Evolutionary conservation across 192 early-diverging fungal genomes (phyloP), one percentile per base, ranked within the genome.

Genomic region (Dissophora globulifera): DNA sequence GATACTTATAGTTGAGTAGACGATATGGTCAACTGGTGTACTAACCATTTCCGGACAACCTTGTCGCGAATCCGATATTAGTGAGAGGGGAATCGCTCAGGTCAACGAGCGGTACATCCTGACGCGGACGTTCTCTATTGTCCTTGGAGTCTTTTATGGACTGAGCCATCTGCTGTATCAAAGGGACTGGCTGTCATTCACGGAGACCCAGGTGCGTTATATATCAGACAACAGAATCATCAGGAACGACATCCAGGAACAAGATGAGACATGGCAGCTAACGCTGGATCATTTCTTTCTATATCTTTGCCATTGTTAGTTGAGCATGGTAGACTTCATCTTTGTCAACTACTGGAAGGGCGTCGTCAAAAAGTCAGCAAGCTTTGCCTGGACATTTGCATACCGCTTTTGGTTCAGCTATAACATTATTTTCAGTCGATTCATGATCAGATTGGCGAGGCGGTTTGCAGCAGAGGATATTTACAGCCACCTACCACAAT

Each of bases 41-140:
- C n/a, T n/a, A n/a, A n/a, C n/a, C n/a, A n/a, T n/a, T n/a, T 38
- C 35, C 13, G 35, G n/a, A n/a, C 9, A 45, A 45, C 43, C 4
- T 4, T 17, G n/a, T 45, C 46, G 26, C 32, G 19, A 26, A 12
- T 20, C 53, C 17, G 19, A 29, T 41, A 43, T 29, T 60, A 75
- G 71, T 26, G 56, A 66, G 41, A 76, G 62, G 35, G 72, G 72
- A 6, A 62, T 67, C 6, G 12, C 42, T 32, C 72, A 76, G 47
- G 46, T 76, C 58, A 76, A 76, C 27, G 72, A 76, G 20, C 56
- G 72, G 9, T 62, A 67, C 26, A 76, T 76, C 22, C 45, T 76
- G 57, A 62, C 57, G 31, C 31, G 58, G 19, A 50, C 30, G 23
- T 76, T 76, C 23, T 65, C 63, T 1, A 31, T 57, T 9, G 19